A percentile compares a stretch with the other conserved stretches of the same genome.
Evolutionary conservation across 2,329 filamentous ascomycete genomes (phyloP).

Genomic region (Calonectria multiphialidica): DNA sequence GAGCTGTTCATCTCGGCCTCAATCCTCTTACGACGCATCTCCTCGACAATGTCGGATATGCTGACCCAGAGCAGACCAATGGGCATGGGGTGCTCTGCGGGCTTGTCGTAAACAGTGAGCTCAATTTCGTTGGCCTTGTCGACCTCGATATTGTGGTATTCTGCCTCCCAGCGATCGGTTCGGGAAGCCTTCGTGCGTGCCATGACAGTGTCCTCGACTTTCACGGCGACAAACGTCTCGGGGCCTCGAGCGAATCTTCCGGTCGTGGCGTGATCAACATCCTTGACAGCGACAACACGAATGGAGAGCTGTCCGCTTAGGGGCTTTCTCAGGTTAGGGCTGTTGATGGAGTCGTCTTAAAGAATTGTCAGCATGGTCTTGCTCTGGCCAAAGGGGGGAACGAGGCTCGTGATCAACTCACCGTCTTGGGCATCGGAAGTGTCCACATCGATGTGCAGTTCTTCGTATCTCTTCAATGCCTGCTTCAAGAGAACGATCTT

Average conservation of each 20-base stretch:
- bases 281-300: constrained; percentile 88
- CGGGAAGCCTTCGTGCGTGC: constrained; percentile 88
- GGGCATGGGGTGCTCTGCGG: constrained; percentile 88
- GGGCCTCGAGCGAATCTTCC: constrained; percentile 89
- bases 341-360: constrained; percentile 94
- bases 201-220: constrained; percentile 94
- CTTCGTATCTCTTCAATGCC: constrained; percentile 95
- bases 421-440: constrained; percentile 82
- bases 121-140: constrained; percentile 99
- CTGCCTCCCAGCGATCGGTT: constrained; percentile 91
- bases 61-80: constrained; percentile 97
- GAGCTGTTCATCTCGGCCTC: constrained; percentile 95
- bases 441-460: constrained; percentile 95
- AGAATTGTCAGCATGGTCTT: constrained; percentile 31
- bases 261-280: constrained; percentile 92
- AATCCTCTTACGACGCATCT: constrained; percentile 97
- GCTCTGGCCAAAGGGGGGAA: neutral
- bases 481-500: constrained; percentile 97
- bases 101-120: constrained; percentile 96
- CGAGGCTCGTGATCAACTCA: constrained; percentile 56
- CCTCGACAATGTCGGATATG: constrained; percentile 96
- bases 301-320: constrained; percentile 91
- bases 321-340: constrained; percentile 95
- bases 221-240: constrained; percentile 95
- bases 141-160: constrained; percentile 91